Base-by-base conservation (phyloP, 805 yeast species). In the Lipomyces oligophaga region DNA sequence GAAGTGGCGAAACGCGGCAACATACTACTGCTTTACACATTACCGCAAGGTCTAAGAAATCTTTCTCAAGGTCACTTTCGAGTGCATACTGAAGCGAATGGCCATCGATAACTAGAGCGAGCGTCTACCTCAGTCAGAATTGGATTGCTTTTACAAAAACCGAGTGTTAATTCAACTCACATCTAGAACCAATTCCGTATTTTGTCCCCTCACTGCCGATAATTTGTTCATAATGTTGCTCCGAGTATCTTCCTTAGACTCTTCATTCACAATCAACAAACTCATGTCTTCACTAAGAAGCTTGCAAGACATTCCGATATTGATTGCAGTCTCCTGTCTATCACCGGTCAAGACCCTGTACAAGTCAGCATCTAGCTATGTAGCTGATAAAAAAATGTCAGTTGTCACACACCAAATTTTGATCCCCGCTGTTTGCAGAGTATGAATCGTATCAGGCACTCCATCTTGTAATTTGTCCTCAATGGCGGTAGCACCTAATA, bases 391-490 rank as follows among this genome's bases (percentile, higher is more conserved):
- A 3, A 21, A 8, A 21, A 21, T n/a, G 4, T 5, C 3, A 3
- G 19, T 5, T n/a, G 33, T 16, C 25, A 20, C 42, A 4, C 22
- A 45, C 99, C 99, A 93, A 15, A 93, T 79, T 64, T 88, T 90
- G 55, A 94, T 89, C 13, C 97, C 97, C 0, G 99, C 99, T 46
- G 84, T 87, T 64, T 94, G 98, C 45, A 93, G 74, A 4, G 95
- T 85, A 56, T 86, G 93, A 51, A 93, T 94, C 1, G 98, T 88
- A 57, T 93, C 98, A 1, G 99, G 97, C 18, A 93, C 99, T 33
- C 97, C 98, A 47, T 90, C 97, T 69, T 93, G 99, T 38, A 93
- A 71, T 63, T 93, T 90, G 65, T 93, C 99, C 65, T 93, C 99
- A 63, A 93, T 93, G 1, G 98, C 99, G 30, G 98, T 94, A 1